Conservation (phyloP, 345 rosid genomes). For the Aethionema arabicum region DNA sequence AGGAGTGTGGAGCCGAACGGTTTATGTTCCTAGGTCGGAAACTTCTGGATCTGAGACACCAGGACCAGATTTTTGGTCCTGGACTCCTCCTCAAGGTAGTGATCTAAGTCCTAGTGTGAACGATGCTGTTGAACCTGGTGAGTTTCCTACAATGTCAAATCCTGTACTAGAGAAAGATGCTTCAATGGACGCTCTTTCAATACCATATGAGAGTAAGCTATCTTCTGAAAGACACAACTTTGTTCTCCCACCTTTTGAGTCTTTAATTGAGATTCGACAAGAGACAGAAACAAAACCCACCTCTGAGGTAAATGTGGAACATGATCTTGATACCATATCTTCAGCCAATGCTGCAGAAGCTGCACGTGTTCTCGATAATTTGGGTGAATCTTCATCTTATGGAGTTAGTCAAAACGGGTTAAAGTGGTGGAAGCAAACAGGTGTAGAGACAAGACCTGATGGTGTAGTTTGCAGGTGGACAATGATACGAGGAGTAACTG, state of each 20-base stretch:
- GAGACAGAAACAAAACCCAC: constrained; percentile 35
- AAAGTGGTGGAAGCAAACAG: constrained; percentile 92
- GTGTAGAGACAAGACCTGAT: constrained; percentile 68
- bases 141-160: constrained; percentile 37
- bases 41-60: constrained; percentile 55
- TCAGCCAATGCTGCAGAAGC: constrained; percentile 74
- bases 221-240: constrained; percentile 35
- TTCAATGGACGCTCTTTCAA: constrained; percentile 50
- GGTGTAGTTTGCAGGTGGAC: constrained; percentile 95
- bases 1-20: constrained; percentile 45
- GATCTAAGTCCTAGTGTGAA: constrained; percentile 28
- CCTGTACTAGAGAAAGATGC: constrained; percentile 60
- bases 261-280: constrained; percentile 53
- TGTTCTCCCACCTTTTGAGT: constrained; percentile 71
- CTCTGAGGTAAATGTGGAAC: constrained; percentile 40
- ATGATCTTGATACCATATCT: constrained; percentile 47
- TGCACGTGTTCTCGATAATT: constrained; percentile 64
- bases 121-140: constrained; percentile 33
- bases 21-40: constrained; percentile 44
- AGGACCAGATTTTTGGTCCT: constrained; percentile 96
- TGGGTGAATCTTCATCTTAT: constrained; percentile 41
- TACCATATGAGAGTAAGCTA: constrained; percentile 76
- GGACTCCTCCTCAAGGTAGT: constrained; percentile 63
- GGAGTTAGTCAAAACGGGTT: constrained; percentile 63
- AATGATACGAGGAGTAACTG: constrained; percentile 78